Evolutionary conservation across 1,284 basidiomycete species (phyloP), one percentile per base, ranked within the genome.

Genomic region (Tetrapyrgos nigripes): DNA sequence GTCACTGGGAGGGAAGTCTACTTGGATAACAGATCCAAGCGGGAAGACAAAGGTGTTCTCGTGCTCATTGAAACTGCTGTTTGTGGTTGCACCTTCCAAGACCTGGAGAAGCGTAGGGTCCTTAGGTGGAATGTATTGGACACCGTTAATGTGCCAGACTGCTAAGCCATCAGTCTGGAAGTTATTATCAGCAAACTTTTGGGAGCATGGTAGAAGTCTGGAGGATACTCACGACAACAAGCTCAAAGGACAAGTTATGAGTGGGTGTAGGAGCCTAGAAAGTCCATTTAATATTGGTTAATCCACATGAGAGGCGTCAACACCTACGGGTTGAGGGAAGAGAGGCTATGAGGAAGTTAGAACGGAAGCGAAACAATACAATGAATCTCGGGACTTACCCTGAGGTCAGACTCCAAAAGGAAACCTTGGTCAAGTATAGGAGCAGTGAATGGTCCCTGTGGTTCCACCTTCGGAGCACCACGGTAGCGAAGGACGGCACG

Each of bases 11-110:
- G 66, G 66, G 65, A 68, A 68, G 10, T 54, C 57, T 26, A 70
- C 62, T 35, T 70, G 64, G 24, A 70, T 55, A 27, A 62, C 65
- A 58, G 66, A 66, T 44, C 64, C 55, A 1, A 57, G 28, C 23
- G 68, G 68, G 46, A 70, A 62, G 21, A 70, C 46, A 50, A 68
- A 70, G 8, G 68, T 70, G 35, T 70, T 68, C 57, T 70, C 68
- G 13, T 65, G 64, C 26, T 45, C 43, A 49, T 66, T 60, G 60
- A 68, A 70, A 23, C 62, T 58, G 17, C 50, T 58, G 5, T 48
- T 31, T 10, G 29, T 53, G 33, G 53, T 57, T 3, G 63, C 62
- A 28, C 67, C 68, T 3, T 56, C 55, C 10, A 70, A 59, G 21
- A 68, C 61, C 53, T 65, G 64, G 28, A 62, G 49, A 21, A 68